Evolutionary conservation across 2,329 filamentous ascomycete genomes (phyloP).

Genomic region (Colletotrichum chrysophilum): DNA sequence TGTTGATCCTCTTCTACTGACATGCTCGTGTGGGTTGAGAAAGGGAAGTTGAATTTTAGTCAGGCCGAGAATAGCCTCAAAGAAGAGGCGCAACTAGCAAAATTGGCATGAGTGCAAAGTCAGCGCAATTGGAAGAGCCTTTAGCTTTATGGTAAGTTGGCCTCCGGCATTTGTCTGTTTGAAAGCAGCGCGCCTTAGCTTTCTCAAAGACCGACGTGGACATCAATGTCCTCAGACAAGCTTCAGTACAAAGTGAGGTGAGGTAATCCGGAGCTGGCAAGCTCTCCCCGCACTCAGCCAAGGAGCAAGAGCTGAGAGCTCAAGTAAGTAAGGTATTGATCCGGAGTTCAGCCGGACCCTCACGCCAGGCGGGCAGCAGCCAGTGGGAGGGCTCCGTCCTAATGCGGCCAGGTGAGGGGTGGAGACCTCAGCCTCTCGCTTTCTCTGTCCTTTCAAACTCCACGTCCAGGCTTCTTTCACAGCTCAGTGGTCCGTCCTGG

Average conservation of each 20-base stretch:
- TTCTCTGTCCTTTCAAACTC: constrained; percentile 16
- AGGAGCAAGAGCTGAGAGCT: not conserved
- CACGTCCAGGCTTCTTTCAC: not conserved
- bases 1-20: not conserved
- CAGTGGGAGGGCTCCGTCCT: constrained; percentile 1
- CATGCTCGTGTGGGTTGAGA: not conserved
- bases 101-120: not conserved
- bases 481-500: not conserved
- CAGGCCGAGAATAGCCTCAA: not conserved
- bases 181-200: not conserved
- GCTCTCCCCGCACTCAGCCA: not conserved
- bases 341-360: not conserved
- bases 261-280: not conserved
- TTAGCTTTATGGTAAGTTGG: not conserved
- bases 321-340: not conserved
- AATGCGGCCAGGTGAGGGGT: constrained; percentile 9
- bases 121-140: not conserved
- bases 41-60: not conserved
- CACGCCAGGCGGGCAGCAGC: not conserved
- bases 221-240: not conserved
- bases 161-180: not conserved
- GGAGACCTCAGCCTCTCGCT: constrained; percentile 16
- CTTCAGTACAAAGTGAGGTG: not conserved
- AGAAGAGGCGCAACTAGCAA: not conserved
- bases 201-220: not conserved